phyloP scores from a whole-genome alignment of 129 eudicot species.

The Saussurea involucrata region DNA sequence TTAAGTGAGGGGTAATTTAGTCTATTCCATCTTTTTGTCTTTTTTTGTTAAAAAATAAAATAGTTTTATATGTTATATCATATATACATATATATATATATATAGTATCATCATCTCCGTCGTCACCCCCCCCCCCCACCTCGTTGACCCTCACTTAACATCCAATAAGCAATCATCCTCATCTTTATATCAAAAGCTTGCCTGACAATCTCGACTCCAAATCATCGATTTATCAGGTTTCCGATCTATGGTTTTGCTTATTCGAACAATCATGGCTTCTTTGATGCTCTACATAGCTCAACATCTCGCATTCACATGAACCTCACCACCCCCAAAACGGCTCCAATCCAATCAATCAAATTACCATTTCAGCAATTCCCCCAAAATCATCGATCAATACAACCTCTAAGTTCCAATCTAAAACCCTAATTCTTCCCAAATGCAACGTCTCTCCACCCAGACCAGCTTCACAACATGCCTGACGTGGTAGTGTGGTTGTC shows the following conservation, averaged over 20 bases:
- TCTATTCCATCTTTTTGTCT: too few relatives aligned
- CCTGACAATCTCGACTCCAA: neutral
- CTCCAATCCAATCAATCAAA: slow-evolving; percentile 42
- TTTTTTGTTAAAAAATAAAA: too few relatives aligned
- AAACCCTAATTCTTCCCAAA: slow-evolving; percentile 33
- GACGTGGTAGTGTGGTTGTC: too few relatives aligned
- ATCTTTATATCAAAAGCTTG: too few relatives aligned
- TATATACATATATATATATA: too few relatives aligned
- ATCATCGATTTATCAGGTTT: neutral
- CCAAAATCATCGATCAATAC: slow-evolving; percentile 29
- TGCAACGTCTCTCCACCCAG: slow-evolving; percentile 64
- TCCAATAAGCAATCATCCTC: too few relatives aligned
- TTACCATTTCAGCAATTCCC: slow-evolving; percentile 25
- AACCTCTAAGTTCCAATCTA: slow-evolving; percentile 12
- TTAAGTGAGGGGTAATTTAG: too few relatives aligned
- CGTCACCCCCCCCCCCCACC: too few relatives aligned
- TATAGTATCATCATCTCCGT: too few relatives aligned
- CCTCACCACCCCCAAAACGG: slow-evolving; percentile 33
- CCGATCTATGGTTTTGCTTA: slow-evolving; percentile 13
- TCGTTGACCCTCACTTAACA: too few relatives aligned
- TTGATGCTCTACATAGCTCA: slow-evolving; percentile 61
- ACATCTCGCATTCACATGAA: slow-evolving; percentile 30
- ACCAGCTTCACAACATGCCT: slow-evolving; percentile 79
- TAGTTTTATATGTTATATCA: too few relatives aligned
- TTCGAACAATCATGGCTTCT: slow-evolving; percentile 51